These are phyloP conservation scores for Cutaneotrichosporon mucoides DNA, from an alignment of 1,284 basidiomycete genomes.

Conservation along the genomic window DNA sequence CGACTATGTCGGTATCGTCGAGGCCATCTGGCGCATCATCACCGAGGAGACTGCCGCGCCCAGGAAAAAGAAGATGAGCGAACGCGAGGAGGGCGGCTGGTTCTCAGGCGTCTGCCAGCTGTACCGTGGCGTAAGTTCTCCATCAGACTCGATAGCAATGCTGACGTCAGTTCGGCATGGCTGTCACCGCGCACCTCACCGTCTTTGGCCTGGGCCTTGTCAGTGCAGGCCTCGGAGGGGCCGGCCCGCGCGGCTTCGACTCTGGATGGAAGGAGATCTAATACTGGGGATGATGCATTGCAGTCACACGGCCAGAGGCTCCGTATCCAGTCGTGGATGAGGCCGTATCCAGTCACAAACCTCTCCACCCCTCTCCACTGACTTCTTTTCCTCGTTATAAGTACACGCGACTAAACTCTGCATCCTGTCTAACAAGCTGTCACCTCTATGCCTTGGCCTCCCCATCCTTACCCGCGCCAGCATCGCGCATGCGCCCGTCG, in stretches of 20 bases:
- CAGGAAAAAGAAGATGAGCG: slow-evolving; percentile 48
- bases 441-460: neutral
- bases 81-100: slow-evolving; percentile 56
- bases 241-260: slow-evolving; percentile 57
- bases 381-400: no score
- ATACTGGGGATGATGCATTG: slow-evolving; percentile 1
- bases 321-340: no score
- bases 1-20: slow-evolving; percentile 89
- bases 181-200: slow-evolving; percentile 74
- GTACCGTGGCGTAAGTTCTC: slow-evolving; percentile 65
- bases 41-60: slow-evolving; percentile 76
- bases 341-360: no score
- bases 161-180: slow-evolving; percentile 63
- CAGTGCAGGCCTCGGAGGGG: slow-evolving; percentile 55
- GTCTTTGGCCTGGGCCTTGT: slow-evolving; percentile 78
- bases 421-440: neutral
- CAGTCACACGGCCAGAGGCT: neutral
- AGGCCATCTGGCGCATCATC: slow-evolving; percentile 85
- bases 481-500: slow-evolving; percentile 68
- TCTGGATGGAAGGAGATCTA: slow-evolving; percentile 90
- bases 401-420: no score
- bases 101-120: slow-evolving; percentile 79
- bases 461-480: slow-evolving; percentile 36
- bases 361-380: no score
- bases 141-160: neutral